These are phyloP conservation scores for Macroventuria anomochaeta DNA, from an alignment of 2,329 filamentous ascomycete species.

Conservation along the genomic window DNA sequence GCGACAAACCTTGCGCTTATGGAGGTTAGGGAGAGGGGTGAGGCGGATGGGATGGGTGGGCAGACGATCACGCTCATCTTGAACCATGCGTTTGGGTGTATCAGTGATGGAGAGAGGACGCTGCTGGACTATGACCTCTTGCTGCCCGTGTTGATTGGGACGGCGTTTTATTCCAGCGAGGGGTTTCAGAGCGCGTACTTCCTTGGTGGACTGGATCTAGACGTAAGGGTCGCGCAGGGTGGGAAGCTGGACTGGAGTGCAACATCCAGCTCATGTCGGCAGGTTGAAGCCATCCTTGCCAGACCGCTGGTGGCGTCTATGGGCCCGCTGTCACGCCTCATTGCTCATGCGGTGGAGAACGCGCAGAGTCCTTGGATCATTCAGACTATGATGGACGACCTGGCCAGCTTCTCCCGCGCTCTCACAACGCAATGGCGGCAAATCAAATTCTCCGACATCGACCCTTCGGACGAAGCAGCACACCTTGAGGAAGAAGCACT, in stretches of 20 bases:
- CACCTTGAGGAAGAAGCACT: slow-evolving; percentile 70
- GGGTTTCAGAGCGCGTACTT: slow-evolving; percentile 81
- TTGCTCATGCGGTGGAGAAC: slow-evolving; percentile 68
- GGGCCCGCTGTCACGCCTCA: slow-evolving; percentile 70
- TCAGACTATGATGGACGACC: slow-evolving; percentile 64
- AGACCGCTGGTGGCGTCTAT: slow-evolving; percentile 70
- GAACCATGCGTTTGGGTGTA: slow-evolving; percentile 76
- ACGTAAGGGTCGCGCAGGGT: slow-evolving; percentile 62
- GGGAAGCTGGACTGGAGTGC: slow-evolving; percentile 69
- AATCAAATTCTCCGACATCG: slow-evolving; percentile 75
- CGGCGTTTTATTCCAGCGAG: slow-evolving; percentile 72
- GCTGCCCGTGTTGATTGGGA: slow-evolving; percentile 71
- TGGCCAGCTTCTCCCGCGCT: slow-evolving; percentile 70
- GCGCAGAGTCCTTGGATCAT: slow-evolving; percentile 59
- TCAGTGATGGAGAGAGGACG: slow-evolving; percentile 66
- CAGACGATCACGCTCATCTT: slow-evolving; percentile 70
- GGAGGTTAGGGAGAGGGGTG: slow-evolving; percentile 59
- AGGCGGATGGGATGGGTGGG: slow-evolving; percentile 57
- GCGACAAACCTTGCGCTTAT: slow-evolving; percentile 77
- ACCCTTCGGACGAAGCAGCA: slow-evolving; percentile 68
- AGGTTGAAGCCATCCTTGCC: slow-evolving; percentile 64
- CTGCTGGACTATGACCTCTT: slow-evolving; percentile 71
- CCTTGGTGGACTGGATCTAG: slow-evolving; percentile 70
- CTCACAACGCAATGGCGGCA: slow-evolving; percentile 76
- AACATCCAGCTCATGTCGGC: slow-evolving; percentile 64